These are phyloP conservation scores for Nicotiana rustica DNA, from an alignment of 305 asterid genomes.

Conservation along the genomic window DNA sequence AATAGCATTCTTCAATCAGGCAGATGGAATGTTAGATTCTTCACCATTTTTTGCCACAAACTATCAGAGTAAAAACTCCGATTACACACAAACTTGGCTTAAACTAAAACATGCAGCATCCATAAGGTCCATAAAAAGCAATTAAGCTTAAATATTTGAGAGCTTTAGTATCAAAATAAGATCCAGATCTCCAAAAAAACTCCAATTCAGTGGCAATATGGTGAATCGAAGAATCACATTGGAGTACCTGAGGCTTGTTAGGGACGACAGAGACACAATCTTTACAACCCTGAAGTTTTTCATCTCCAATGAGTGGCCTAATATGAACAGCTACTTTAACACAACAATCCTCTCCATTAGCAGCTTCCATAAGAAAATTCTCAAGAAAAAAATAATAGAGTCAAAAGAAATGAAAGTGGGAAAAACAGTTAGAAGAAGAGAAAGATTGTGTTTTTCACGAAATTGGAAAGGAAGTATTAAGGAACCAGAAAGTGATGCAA, in stretches of 20 bases:
- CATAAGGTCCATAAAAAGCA: not conserved
- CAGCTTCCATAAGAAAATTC: constrained; percentile 60
- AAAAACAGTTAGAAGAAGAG: constrained; percentile 52
- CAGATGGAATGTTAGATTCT: not conserved
- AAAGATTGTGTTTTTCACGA: constrained; percentile 31
- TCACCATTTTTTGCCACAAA: not conserved
- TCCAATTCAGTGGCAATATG: constrained; percentile 32
- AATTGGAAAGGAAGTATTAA: constrained; percentile 46
- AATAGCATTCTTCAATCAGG: not conserved
- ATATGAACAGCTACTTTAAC: constrained; percentile 97
- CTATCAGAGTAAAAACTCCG: constrained; percentile 43
- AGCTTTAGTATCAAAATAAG: constrained; percentile 41
- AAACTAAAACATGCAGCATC: constrained; percentile 48
- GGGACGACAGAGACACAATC: constrained; percentile 88
- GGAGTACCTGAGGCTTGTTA: constrained; percentile 92
- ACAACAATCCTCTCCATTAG: constrained; percentile 86
- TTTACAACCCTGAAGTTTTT: constrained; percentile 93
- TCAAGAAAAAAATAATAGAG: constrained; percentile 7
- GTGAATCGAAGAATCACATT: constrained; percentile 52
- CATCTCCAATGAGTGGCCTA: constrained; percentile 96
- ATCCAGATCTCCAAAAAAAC: constrained; percentile 63
- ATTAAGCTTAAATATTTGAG: constrained; percentile 36
- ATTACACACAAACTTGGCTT: constrained; percentile 35
- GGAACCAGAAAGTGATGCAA: constrained; percentile 73
- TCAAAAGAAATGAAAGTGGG: constrained; percentile 39